Conservation (phyloP, 2,329 filamentous ascomycete species). For the Aureobasidium namibiae region DNA sequence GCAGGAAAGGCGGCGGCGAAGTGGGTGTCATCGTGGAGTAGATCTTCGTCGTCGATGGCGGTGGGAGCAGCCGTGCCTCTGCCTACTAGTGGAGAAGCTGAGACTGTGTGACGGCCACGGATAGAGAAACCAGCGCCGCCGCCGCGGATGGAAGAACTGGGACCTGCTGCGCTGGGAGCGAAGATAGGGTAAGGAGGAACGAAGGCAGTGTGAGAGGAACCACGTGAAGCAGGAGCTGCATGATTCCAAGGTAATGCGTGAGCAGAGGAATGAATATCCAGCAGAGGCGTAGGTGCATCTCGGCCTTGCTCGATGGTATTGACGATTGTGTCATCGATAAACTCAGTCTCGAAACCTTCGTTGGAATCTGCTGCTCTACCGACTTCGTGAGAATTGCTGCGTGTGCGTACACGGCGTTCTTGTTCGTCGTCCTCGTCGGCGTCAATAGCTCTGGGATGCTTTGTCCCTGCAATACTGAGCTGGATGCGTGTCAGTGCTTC, state of each 20-base stretch:
- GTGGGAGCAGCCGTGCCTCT: conserved; percentile 26
- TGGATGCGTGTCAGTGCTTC: conserved; percentile 32
- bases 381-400: conserved; percentile 22
- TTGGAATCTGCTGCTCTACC: neutral
- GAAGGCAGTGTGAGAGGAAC: conserved; percentile 33
- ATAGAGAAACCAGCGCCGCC: neutral
- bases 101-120: conserved; percentile 47
- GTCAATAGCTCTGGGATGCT: conserved; percentile 20
- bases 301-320: conserved; percentile 58
- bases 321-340: neutral
- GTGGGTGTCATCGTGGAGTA: neutral
- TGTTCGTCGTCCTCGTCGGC: conserved; percentile 19
- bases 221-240: conserved; percentile 43
- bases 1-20: neutral
- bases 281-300: conserved; percentile 56
- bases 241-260: conserved; percentile 60
- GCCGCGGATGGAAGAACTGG: conserved; percentile 9
- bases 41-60: neutral
- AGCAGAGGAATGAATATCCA: conserved; percentile 50
- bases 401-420: conserved; percentile 23
- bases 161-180: neutral
- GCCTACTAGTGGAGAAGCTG: conserved; percentile 53
- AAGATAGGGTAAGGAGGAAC: neutral
- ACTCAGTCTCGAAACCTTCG: conserved; percentile 12
- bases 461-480: conserved; percentile 15